Percentiles rank a stretch among this genome's conserved stretches.
Conservation (phyloP, 306 rosid species). For the Mimosa pudica region DNA sequence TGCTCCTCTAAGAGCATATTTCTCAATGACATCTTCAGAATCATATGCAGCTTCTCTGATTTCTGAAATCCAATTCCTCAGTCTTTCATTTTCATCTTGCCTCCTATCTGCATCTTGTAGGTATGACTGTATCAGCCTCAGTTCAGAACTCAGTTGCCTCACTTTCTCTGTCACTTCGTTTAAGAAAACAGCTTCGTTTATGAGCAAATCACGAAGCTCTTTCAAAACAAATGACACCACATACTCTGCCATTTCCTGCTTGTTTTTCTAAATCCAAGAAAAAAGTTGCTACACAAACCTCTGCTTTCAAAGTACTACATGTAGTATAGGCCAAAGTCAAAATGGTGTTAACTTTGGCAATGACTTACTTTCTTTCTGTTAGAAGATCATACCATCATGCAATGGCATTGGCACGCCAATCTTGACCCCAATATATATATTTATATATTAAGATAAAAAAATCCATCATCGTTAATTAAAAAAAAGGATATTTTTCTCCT, state of each 20-base stretch:
- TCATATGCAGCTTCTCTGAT: slow-evolving; percentile 61
- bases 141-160: slow-evolving; percentile 38
- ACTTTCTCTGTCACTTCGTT: slow-evolving; percentile 40
- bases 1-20: slow-evolving; percentile 35
- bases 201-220: slow-evolving; percentile 41
- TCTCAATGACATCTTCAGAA: slow-evolving; percentile 51
- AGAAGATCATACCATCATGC: neutral
- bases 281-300: neutral
- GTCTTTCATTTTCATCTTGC: slow-evolving; percentile 41
- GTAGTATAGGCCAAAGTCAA: neutral
- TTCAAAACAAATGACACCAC: slow-evolving; percentile 43
- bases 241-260: slow-evolving; percentile 39
- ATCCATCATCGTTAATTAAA: too few relatives aligned
- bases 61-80: slow-evolving; percentile 48
- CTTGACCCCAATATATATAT: neutral
- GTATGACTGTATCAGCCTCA: slow-evolving; percentile 44
- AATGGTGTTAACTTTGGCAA: neutral
- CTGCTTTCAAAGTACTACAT: neutral
- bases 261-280: neutral
- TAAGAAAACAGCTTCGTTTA: slow-evolving; percentile 46
- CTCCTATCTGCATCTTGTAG: slow-evolving; percentile 56
- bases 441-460: too few relatives aligned
- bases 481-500: too few relatives aligned
- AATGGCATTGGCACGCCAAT: neutral
- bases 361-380: neutral